Percentiles rank a stretch among this genome's conserved stretches.
Conservation (phyloP, 768 basidiomycete species). For the Hygrophoropsis aurantiaca region DNA sequence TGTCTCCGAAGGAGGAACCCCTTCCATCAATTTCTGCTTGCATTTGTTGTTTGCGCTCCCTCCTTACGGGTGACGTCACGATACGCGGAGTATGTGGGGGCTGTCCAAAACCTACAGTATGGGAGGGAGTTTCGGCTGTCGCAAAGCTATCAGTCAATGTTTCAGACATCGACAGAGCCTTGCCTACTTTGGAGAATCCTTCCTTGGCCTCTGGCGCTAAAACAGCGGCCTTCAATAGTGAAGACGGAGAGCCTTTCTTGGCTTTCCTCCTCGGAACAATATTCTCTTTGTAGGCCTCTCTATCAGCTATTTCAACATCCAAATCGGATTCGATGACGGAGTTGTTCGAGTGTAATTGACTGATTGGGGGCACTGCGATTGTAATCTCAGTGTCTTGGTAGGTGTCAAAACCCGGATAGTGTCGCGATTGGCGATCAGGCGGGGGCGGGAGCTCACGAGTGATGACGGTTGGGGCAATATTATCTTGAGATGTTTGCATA, state of each 20-base stretch:
- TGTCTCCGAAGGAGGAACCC: constrained; percentile 16
- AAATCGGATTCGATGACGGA: not conserved
- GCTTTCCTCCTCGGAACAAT: constrained; percentile 45
- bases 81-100: constrained; percentile 9
- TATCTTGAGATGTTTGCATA: constrained; percentile 10
- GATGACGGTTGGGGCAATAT: constrained; percentile 21
- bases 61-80: constrained; percentile 21
- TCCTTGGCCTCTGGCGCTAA: too few species aligned
- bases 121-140: too few species aligned
- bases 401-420: constrained; percentile 68
- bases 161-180: too few species aligned
- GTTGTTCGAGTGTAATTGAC: constrained; percentile 4
- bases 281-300: constrained; percentile 59
- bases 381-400: constrained; percentile 42
- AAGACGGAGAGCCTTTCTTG: constrained; percentile 34
- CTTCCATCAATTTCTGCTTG: constrained; percentile 35
- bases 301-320: constrained; percentile 22
- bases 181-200: too few species aligned
- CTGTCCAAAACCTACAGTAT: not conserved
- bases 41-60: constrained; percentile 29
- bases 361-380: constrained; percentile 4
- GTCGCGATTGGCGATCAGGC: constrained; percentile 53
- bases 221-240: too few species aligned
- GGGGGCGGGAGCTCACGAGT: constrained; percentile 42
- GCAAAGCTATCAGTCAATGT: too few species aligned